Evolutionary conservation across 805 yeast genomes (phyloP), one percentile per base, ranked within the genome.

Genomic region (Kodamaea nitidulidarum): DNA sequence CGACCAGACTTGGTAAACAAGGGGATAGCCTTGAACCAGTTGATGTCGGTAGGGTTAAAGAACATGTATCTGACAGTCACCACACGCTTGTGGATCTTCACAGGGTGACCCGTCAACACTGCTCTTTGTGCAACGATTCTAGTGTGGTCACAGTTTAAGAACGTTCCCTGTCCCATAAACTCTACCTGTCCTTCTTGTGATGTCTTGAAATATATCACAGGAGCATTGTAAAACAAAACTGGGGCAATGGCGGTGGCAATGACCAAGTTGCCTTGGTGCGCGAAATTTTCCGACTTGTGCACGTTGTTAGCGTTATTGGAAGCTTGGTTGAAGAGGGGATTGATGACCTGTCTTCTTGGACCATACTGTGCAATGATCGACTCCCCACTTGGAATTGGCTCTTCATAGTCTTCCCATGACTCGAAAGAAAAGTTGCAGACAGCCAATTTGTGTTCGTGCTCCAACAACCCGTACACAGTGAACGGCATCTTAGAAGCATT

Each of bases 1-100:
- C 97, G 80, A 36, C 98, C 99, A 52, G 81, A 75, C 60, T 86
- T 88, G 30, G 98, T 90, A 63, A 88, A 93, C 44, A 93, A 67
- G 31, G 98, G 98, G 49, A 93, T 84, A 4, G 90, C 82, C 65
- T 85, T 86, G 75, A 83, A 93, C 78, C 85, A 85, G 48, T 76
- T 77, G 49, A 95, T 84, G 58, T 93, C 99, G 35, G 84, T 87
- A 8, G 86, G 67, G 55, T 82, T 87, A 80, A 91, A 91, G 72
- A 93, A 93, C 99, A 93, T 93, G 75, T 88, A 93, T 50, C 98
- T 81, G 42, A 93, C 76, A 2, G 98, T 93, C 47, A 93, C 87
- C 29, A 90, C 85, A 44, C 75, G 78, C 67, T 87, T 91, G 71
- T 95, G 97, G 52, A 93, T 90, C 71, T 90, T 93, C 63, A 88